Percentiles rank a stretch among this genome's conserved stretches.
phyloP scores from a whole-genome alignment of 345 rosid species.

The Noccaea bulbosa region DNA sequence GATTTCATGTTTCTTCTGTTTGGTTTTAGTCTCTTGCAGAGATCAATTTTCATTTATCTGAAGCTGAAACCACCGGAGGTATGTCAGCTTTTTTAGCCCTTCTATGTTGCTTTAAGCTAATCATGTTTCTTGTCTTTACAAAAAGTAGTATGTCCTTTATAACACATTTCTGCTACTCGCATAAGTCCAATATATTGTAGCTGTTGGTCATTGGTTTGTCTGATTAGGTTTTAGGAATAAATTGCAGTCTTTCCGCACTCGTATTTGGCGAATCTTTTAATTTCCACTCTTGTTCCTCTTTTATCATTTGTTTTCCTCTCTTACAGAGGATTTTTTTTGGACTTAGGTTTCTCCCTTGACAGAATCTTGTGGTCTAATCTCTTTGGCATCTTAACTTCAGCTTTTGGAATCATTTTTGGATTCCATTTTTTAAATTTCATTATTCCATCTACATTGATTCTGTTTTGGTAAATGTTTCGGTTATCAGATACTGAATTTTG shows the following conservation, averaged over 20 bases:
- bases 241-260: constrained; percentile 10
- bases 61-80: constrained; percentile 94
- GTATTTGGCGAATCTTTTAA: constrained; percentile 1
- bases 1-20: constrained; percentile 40
- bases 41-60: constrained; percentile 76
- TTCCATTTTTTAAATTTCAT: not conserved
- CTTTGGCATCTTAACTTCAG: constrained; percentile 27
- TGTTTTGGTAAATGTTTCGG: constrained; percentile 13
- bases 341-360: constrained; percentile 2
- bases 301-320: constrained; percentile 19
- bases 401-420: constrained; percentile 14
- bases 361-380: constrained; percentile 19
- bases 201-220: constrained; percentile 20
- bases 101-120: constrained; percentile 9
- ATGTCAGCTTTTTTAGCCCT: constrained; percentile 1
- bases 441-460: not conserved
- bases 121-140: constrained; percentile 21
- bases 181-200: constrained; percentile 10
- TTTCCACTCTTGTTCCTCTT: constrained; percentile 6
- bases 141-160: constrained; percentile 18
- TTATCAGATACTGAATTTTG: constrained; percentile 19
- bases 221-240: constrained; percentile 16
- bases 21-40: constrained; percentile 85
- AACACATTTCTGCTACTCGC: constrained; percentile 23
- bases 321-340: constrained; percentile 13